Evolutionary conservation across 2,329 filamentous ascomycete genomes (phyloP).

Genomic region (Mycosphaerella sp.): DNA sequence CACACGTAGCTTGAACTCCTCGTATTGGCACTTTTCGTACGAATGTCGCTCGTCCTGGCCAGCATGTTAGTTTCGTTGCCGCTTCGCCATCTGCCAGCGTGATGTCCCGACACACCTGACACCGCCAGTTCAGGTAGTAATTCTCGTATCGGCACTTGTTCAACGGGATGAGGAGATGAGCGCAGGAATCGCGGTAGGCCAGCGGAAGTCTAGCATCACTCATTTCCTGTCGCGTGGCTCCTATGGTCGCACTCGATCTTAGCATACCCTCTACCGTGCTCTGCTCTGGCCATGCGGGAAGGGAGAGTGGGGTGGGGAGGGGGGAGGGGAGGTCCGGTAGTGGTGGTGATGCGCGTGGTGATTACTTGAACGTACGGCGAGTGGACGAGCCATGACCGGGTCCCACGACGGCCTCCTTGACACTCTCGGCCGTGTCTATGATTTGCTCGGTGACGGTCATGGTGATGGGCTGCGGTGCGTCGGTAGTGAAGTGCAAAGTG

Average conservation of each 20-base stretch:
- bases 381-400: constrained; percentile 36
- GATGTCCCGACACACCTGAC: constrained; percentile 60
- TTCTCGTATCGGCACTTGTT: constrained; percentile 90
- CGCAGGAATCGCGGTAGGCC: constrained; percentile 91
- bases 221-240: constrained; percentile 87
- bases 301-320: constrained; percentile 13
- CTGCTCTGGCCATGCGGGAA: background rate
- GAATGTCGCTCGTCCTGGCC: constrained; percentile 84
- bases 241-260: constrained; percentile 37
- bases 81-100: background rate
- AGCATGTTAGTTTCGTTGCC: background rate
- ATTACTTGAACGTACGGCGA: constrained; percentile 30
- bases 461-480: constrained; percentile 8
- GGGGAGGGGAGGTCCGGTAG: background rate
- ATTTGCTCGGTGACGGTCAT: constrained; percentile 36
- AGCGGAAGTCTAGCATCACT: constrained; percentile 80
- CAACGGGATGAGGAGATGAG: constrained; percentile 86
- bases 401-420: constrained; percentile 47
- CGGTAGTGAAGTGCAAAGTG: background rate
- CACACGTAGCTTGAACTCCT: constrained; percentile 96
- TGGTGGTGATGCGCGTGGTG: too few relatives aligned
- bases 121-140: constrained; percentile 97
- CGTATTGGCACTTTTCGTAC: constrained; percentile 99
- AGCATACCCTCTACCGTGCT: constrained; percentile 10
- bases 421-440: constrained; percentile 22